phyloP scores from a whole-genome alignment of 164 flowering plant genomes.

The Piper betle region DNA sequence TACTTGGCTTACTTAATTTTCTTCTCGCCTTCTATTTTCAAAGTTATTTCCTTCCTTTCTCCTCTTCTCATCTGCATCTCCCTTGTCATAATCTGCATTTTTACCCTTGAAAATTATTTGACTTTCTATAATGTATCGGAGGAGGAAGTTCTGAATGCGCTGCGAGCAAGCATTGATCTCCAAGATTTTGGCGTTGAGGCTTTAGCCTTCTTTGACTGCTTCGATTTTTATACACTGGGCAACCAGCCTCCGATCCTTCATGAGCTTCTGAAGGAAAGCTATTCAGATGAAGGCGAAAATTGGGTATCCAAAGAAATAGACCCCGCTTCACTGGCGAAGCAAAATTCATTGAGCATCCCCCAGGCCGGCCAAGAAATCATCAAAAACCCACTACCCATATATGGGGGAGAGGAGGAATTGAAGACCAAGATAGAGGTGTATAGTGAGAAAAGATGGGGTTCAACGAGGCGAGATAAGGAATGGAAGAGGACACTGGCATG shows the following conservation, averaged over 20 bases:
- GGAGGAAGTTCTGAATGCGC: neutral
- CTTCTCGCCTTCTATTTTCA: conserved; percentile 67
- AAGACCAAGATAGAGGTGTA: neutral
- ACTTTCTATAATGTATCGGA: neutral
- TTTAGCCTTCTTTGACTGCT: neutral
- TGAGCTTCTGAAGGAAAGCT: too few species aligned
- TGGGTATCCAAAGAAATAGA: conserved; percentile 1
- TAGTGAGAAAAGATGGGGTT: conserved; percentile 27
- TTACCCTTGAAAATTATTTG: conserved; percentile 19
- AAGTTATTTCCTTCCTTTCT: conserved; percentile 51
- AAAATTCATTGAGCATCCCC: neutral
- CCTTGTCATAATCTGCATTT: conserved; percentile 41
- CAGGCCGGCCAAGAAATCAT: neutral
- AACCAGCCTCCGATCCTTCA: too few species aligned
- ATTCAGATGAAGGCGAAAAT: neutral
- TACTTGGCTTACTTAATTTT: conserved; percentile 65
- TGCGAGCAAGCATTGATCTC: too few species aligned
- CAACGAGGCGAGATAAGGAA: conserved; percentile 72
- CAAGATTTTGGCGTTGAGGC: neutral
- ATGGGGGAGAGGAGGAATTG: too few species aligned
- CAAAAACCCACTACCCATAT: neutral
- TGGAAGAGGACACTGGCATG: conserved; percentile 90
- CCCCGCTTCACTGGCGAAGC: neutral
- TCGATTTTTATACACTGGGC: neutral
- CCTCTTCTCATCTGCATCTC: conserved; percentile 72